Percentiles rank a stretch among this genome's conserved stretches.
Conservation (phyloP, 2,329 filamentous ascomycete species). For the Paecilomyces niveus region DNA sequence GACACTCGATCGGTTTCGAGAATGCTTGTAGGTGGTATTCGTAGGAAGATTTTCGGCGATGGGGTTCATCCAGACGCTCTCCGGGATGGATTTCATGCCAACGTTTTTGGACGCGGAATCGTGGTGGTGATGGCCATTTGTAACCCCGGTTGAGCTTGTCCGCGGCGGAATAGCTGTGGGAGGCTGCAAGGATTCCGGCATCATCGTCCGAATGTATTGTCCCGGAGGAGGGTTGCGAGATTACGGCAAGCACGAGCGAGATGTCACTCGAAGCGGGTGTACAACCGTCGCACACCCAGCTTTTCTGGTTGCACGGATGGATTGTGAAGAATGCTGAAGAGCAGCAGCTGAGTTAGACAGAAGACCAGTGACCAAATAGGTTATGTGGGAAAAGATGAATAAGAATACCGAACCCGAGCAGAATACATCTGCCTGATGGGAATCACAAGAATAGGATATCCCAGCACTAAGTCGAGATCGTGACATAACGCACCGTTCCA, state of each 20-base stretch:
- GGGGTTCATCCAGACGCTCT: slow-evolving; percentile 55
- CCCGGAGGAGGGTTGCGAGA: neutral
- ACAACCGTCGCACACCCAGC: neutral
- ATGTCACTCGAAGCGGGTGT: neutral
- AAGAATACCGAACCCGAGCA: neutral
- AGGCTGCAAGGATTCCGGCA: slow-evolving; percentile 37
- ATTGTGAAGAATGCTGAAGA: neutral
- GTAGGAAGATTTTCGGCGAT: slow-evolving; percentile 20
- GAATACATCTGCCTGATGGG: too few relatives aligned
- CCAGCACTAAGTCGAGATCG: neutral
- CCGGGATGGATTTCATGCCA: slow-evolving; percentile 50
- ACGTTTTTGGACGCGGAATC: slow-evolving; percentile 18
- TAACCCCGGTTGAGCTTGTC: slow-evolving; percentile 59
- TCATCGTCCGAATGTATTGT: slow-evolving; percentile 9
- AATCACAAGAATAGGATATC: too few relatives aligned
- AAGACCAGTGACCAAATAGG: neutral
- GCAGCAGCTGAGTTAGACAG: neutral
- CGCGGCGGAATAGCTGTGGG: slow-evolving; percentile 65
- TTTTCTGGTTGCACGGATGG: neutral
- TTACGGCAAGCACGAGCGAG: neutral
- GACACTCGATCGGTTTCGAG: slow-evolving; percentile 29
- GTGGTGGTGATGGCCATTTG: slow-evolving; percentile 22
- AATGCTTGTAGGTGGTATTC: slow-evolving; percentile 19
- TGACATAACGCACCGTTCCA: neutral
- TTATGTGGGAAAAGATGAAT: neutral